These are phyloP conservation scores for Penicillium steckii DNA, from an alignment of 495 filamentous ascomycete genomes.

Conservation along the genomic window DNA sequence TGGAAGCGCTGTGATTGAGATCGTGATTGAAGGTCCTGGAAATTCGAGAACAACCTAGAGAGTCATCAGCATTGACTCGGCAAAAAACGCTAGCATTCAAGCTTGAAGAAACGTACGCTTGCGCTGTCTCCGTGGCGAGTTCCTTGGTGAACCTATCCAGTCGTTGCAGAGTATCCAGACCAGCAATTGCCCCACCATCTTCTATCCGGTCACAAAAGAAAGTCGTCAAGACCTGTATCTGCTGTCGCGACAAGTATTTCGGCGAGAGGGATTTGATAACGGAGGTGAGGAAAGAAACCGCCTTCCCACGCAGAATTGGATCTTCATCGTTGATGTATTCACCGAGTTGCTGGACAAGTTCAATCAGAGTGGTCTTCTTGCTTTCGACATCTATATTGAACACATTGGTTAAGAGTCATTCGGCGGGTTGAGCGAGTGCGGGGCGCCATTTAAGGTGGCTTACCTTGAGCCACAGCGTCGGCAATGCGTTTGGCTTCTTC, in stretches of 20 bases:
- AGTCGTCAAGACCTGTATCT: slow-evolving; percentile 58
- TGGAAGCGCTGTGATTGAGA: slow-evolving; percentile 62
- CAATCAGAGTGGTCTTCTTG: slow-evolving; percentile 62
- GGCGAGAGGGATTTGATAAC: slow-evolving; percentile 58
- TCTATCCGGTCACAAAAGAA: slow-evolving; percentile 63
- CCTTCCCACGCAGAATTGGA: slow-evolving; percentile 59
- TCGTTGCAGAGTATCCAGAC: slow-evolving; percentile 46
- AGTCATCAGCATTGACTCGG: slow-evolving; percentile 11
- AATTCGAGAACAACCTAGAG: slow-evolving; percentile 48
- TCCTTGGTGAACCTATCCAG: slow-evolving; percentile 49
- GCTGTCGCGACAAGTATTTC: slow-evolving; percentile 63
- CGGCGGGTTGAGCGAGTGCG: slow-evolving; percentile 13
- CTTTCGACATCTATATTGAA: slow-evolving; percentile 54
- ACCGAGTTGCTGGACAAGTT: slow-evolving; percentile 64
- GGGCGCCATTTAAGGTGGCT: slow-evolving; percentile 9
- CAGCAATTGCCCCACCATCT: slow-evolving; percentile 56
- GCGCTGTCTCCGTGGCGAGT: slow-evolving; percentile 45
- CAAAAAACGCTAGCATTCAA: background rate
- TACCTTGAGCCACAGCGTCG: slow-evolving; percentile 56
- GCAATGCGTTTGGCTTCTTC: slow-evolving; percentile 59
- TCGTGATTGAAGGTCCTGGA: slow-evolving; percentile 60
- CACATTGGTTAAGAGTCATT: slow-evolving; percentile 13
- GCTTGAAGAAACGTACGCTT: slow-evolving; percentile 41
- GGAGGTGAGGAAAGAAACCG: slow-evolving; percentile 65
- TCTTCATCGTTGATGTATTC: slow-evolving; percentile 74